A percentile compares a stretch with the other conserved stretches of the same genome.
Evolutionary conservation across 768 basidiomycete species (phyloP).

Genomic region (Terana coerulea): DNA sequence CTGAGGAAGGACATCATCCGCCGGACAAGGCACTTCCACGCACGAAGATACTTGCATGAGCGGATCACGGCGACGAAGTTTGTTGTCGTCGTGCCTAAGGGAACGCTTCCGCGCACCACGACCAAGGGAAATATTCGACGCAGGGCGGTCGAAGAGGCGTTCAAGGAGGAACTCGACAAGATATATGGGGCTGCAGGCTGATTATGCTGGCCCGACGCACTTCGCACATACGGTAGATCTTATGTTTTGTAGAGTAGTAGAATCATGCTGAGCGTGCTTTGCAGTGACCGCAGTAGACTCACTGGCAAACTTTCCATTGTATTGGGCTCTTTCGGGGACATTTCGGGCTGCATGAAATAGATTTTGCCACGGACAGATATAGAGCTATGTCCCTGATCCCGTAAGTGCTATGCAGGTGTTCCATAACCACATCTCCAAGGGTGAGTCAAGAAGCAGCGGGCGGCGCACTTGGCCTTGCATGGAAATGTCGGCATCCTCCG

Average conservation of each 20-base stretch:
- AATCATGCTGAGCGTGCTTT: too few relatives aligned
- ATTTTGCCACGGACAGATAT: too few relatives aligned
- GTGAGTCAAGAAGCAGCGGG: too few relatives aligned
- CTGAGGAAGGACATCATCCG: constrained; percentile 67
- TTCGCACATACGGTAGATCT: background rate
- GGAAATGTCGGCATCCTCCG: too few relatives aligned
- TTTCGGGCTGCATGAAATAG: too few relatives aligned
- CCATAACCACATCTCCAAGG: too few relatives aligned
- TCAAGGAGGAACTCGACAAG: constrained; percentile 49
- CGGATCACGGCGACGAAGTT: constrained; percentile 60
- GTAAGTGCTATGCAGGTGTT: too few relatives aligned
- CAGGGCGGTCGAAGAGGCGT: constrained; percentile 65
- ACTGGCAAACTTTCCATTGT: too few relatives aligned
- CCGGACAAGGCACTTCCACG: constrained; percentile 64
- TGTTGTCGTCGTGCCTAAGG: constrained; percentile 60
- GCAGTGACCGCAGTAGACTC: too few relatives aligned
- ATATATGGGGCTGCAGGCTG: constrained; percentile 31
- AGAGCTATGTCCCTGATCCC: too few relatives aligned
- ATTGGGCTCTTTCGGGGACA: too few relatives aligned
- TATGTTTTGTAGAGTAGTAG: background rate
- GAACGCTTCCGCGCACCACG: constrained; percentile 64
- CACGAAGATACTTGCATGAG: constrained; percentile 68
- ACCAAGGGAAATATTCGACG: constrained; percentile 77
- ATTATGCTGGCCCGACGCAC: background rate
- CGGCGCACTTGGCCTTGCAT: too few relatives aligned